phyloP scores from a whole-genome alignment of 75 land plant species.

The Pinus taeda region DNA sequence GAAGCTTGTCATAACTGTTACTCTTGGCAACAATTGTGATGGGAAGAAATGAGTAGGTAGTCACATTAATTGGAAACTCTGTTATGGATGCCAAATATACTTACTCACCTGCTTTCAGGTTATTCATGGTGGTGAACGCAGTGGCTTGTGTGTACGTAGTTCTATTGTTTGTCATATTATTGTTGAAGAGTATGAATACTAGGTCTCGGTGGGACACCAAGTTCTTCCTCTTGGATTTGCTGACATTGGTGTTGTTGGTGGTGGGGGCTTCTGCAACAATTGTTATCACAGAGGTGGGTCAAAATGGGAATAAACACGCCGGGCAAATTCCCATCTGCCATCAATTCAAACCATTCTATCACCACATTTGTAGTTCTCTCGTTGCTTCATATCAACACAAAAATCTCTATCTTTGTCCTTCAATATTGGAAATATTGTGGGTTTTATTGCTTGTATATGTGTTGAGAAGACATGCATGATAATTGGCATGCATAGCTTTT shows the following conservation, averaged over 20 bases:
- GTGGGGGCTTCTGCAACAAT: slow-evolving; percentile 10
- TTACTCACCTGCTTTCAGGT: slow-evolving; percentile 41
- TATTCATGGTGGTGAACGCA: slow-evolving; percentile 38
- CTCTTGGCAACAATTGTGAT: slow-evolving; percentile 30
- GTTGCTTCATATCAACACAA: slow-evolving; percentile 8
- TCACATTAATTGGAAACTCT: slow-evolving; percentile 2
- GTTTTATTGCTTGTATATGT: too few species aligned
- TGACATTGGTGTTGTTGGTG: too few species aligned
- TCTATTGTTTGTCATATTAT: slow-evolving; percentile 24
- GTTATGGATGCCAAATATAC: slow-evolving; percentile 31
- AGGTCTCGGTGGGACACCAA: slow-evolving; percentile 9
- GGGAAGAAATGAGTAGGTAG: slow-evolving; percentile 28
- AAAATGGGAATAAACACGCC: slow-evolving; percentile 30
- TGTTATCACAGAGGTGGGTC: slow-evolving; percentile 27
- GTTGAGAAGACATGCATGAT: too few species aligned
- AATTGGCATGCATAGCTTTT: too few species aligned
- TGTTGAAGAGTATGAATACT: neutral
- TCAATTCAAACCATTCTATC: slow-evolving; percentile 29
- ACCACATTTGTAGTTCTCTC: slow-evolving; percentile 34
- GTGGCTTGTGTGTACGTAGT: slow-evolving; percentile 30
- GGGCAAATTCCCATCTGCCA: slow-evolving; percentile 45
- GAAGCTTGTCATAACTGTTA: slow-evolving; percentile 6
- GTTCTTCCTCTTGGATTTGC: slow-evolving; percentile 10
- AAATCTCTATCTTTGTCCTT: too few species aligned
- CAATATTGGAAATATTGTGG: too few species aligned